Conservation (phyloP, 768 basidiomycete species). For the Lactifluus subvellereus region DNA sequence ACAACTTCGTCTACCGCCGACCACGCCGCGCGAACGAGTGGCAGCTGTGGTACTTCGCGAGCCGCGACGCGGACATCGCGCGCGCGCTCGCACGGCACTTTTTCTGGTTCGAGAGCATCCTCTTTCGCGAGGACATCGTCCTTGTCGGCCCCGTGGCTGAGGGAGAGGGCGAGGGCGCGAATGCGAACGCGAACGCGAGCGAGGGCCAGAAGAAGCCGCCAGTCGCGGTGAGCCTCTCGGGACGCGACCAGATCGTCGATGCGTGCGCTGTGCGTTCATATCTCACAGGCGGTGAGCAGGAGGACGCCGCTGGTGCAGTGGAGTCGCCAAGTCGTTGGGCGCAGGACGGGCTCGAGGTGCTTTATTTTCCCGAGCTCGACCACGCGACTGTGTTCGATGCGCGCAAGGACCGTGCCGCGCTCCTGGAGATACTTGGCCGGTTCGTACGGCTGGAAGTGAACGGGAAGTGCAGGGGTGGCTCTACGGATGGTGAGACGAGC, state of each 20-base stretch:
- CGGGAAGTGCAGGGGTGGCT: not conserved
- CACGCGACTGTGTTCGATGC: constrained; percentile 39
- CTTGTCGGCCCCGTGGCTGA: constrained; percentile 5
- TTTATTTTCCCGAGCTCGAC: constrained; percentile 37
- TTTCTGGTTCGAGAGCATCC: constrained; percentile 58
- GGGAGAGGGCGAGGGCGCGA: not conserved
- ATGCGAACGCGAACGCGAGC: too few relatives aligned
- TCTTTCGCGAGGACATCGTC: constrained; percentile 54
- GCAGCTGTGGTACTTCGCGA: constrained; percentile 65
- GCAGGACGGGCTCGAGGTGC: constrained; percentile 34
- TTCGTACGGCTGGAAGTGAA: constrained; percentile 27
- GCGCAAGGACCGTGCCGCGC: constrained; percentile 25
- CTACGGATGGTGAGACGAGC: not conserved
- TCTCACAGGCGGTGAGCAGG: constrained; percentile 33
- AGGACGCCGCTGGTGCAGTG: not conserved
- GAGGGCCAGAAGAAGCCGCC: not conserved
- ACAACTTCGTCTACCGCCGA: constrained; percentile 59
- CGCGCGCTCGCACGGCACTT: constrained; percentile 54
- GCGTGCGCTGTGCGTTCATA: constrained; percentile 36
- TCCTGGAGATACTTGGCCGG: constrained; percentile 32
- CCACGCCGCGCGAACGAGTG: constrained; percentile 51
- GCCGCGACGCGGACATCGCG: constrained; percentile 57
- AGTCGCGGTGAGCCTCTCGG: constrained; percentile 36
- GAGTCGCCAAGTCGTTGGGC: constrained; percentile 28
- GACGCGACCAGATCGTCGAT: constrained; percentile 41